These are phyloP conservation scores for Mycosarcoma mackinlayi DNA, from an alignment of 1,284 basidiomycete species.

Conservation along the genomic window DNA sequence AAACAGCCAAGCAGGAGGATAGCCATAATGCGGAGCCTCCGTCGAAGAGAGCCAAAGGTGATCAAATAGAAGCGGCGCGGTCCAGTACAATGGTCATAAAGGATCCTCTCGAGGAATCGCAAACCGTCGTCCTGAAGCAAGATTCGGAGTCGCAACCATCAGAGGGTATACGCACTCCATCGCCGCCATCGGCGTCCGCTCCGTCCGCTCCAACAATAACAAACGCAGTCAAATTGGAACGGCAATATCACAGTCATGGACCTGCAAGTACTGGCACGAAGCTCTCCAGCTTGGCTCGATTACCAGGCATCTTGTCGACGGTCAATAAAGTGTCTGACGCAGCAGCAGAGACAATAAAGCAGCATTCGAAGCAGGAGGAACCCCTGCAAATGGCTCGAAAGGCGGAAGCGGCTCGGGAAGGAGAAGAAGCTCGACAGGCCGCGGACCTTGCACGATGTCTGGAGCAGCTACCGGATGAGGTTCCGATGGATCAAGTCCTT, in stretches of 20 bases:
- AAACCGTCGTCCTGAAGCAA: too few species aligned
- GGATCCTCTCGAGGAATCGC: too few species aligned
- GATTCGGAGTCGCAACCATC: not conserved
- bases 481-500: not conserved
- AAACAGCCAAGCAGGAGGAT: not conserved
- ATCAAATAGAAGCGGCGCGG: too few species aligned
- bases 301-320: conserved; percentile 2
- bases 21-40: not conserved
- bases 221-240: too few species aligned
- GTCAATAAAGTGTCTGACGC: not conserved
- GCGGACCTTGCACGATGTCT: conserved; percentile 16
- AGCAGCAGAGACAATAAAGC: not conserved
- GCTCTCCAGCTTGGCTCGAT: conserved; percentile 6
- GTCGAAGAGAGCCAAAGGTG: conserved; percentile 4
- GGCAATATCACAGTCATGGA: too few species aligned
- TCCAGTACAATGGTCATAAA: too few species aligned
- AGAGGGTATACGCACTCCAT: conserved; percentile 11
- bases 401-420: not conserved
- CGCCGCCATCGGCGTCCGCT: too few species aligned
- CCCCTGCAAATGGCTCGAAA: not conserved
- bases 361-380: not conserved
- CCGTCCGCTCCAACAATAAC: not conserved
- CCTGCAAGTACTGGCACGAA: not conserved
- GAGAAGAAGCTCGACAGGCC: conserved; percentile 25
- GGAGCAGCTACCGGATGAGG: conserved; percentile 14